Percentiles rank a stretch among this genome's conserved stretches.
These are phyloP conservation scores for Debaryomyces coudertii DNA, from an alignment of 1,139 yeast genomes.

Conservation along the genomic window DNA sequence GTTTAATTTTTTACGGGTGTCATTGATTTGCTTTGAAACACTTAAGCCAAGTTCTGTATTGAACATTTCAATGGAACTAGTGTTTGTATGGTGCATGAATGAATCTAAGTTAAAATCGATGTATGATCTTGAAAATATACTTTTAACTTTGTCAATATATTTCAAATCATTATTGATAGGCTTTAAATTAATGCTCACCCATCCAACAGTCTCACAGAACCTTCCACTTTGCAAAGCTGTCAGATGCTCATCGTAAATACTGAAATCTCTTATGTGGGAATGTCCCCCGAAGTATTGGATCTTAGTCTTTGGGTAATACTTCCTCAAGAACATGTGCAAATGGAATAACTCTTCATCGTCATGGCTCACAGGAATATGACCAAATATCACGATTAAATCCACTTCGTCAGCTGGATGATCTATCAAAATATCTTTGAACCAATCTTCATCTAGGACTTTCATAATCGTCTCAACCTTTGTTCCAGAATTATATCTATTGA, in stretches of 20 bases:
- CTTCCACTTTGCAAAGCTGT: constrained; percentile 89
- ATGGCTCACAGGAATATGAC: constrained; percentile 77
- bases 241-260: constrained; percentile 63
- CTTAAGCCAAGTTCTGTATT: constrained; percentile 55
- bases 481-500: constrained; percentile 59
- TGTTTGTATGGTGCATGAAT: constrained; percentile 62
- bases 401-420: constrained; percentile 46
- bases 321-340: constrained; percentile 58
- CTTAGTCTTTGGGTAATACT: constrained; percentile 58
- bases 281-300: constrained; percentile 96
- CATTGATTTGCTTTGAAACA: constrained; percentile 49
- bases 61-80: constrained; percentile 28
- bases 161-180: constrained; percentile 9
- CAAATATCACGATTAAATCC: constrained; percentile 71
- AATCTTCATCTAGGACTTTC: constrained; percentile 56
- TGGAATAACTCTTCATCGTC: constrained; percentile 57
- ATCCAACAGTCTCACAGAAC: constrained; percentile 91
- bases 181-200: constrained; percentile 60
- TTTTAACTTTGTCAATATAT: constrained; percentile 14
- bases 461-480: constrained; percentile 68
- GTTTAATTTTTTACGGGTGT: constrained; percentile 51
- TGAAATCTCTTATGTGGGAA: constrained; percentile 87
- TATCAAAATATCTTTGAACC: constrained; percentile 63
- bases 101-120: constrained; percentile 80
- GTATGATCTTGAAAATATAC: constrained; percentile 60